phyloP scores from a whole-genome alignment of 148 eudicot species.

The Rhododendron williamsianum region DNA sequence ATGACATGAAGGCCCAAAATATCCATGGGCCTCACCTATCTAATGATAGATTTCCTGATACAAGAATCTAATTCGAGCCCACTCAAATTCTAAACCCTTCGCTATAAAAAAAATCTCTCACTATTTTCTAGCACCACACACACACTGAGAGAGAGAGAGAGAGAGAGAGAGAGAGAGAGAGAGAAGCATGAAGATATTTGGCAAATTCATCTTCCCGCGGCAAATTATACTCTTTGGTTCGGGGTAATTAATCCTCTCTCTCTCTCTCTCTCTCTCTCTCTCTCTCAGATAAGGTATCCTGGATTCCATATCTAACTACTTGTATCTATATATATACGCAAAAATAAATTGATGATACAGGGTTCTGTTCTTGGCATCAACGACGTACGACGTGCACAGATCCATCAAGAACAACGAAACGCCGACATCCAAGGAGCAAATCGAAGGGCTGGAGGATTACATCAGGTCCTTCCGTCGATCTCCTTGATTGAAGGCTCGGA shows the following conservation, averaged over 20 bases:
- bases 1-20: not conserved
- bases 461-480: conserved; percentile 23
- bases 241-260: conserved; percentile 17
- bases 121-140: not conserved
- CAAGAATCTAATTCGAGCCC: not conserved
- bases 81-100: not conserved
- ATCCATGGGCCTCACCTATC: not conserved
- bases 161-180: not conserved
- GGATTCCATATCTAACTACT: too few species aligned
- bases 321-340: too few species aligned
- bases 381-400: conserved; percentile 50
- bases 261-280: too few species aligned
- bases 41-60: not conserved
- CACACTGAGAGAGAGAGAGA: not conserved
- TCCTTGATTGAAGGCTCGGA: conserved; percentile 9
- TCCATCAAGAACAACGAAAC: conserved; percentile 44
- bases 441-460: conserved; percentile 33
- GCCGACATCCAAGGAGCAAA: conserved; percentile 34
- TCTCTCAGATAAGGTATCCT: too few species aligned
- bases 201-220: conserved; percentile 32
- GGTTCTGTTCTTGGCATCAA: conserved; percentile 33
- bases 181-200: conserved; percentile 33
- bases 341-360: conserved; percentile 9
- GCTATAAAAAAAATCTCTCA: too few species aligned
- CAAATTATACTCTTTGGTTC: conserved; percentile 34